Base-by-base conservation (phyloP, 768 basidiomycete genomes). In the Gloeopeniophorella convolvens region DNA sequence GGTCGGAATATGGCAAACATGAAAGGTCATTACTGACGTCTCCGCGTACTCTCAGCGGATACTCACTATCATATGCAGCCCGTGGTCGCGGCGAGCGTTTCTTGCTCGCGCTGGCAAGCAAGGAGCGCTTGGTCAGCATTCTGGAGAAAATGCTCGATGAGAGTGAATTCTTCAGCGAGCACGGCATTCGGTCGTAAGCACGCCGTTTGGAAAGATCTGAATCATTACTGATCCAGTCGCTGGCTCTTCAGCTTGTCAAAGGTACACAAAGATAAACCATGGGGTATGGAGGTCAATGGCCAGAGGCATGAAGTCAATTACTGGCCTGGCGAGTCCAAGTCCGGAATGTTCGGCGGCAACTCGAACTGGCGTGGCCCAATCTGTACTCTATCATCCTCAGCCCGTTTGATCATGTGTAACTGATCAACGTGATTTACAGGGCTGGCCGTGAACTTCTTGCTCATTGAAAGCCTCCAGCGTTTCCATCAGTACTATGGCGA, bases 401-500 rank as follows among this genome's bases (percentile, higher is more conserved):
- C n/a, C n/a, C 18, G 11, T 13, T 33, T n/a, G 20, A 16, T n/a
- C 20, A 10, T n/a, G 24, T 20, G 21, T 31, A 21, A n/a, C 24
- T 26, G 31, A 46, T 37, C 55, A 51, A 50, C 50, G 32, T 24
- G 27, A 3, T 23, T 21, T 39, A 62, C 66, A 79, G 91, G 95
- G 96, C 80, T 97, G 34, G 93, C 96, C 8, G 89, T 91, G 45
- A 98, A 95, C 67, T 96, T 96, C 72, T 64, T 99, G 47, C 76
- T 98, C 44, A 96, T 97, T 56, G 95, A 97, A 68, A 90, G 87
- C 63, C 74, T 99, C 46, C 96, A 98, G 67, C 79, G 96, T 18
- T 98, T 98, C 76, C 87, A 98, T 66, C 91, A 95, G 61, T 99
- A 97, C 68, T 98, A 96, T 59, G 96, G 96, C 2, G 85, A 92